Conservation (phyloP, 1,284 basidiomycete genomes). For the Volvariella surrecta region DNA sequence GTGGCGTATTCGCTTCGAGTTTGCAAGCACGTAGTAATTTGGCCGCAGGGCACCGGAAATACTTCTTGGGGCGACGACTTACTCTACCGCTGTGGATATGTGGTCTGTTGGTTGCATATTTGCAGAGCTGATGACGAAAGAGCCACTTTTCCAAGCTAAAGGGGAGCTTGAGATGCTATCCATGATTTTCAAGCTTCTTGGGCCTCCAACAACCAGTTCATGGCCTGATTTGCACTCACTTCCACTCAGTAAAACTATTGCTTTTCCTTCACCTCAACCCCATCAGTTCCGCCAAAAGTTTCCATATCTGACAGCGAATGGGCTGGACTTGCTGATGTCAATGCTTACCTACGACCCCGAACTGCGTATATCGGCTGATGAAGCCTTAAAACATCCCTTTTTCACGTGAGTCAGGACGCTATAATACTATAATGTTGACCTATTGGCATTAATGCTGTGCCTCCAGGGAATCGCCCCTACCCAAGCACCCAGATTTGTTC, state of each 20-base stretch:
- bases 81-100: constrained; percentile 95
- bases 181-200: constrained; percentile 91
- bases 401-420: constrained; percentile 60
- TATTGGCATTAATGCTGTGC: no score
- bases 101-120: constrained; percentile 99
- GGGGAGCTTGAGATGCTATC: constrained; percentile 89
- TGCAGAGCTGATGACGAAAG: constrained; percentile 89
- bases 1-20: constrained; percentile 23
- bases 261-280: constrained; percentile 70
- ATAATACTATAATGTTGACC: constrained; percentile 4
- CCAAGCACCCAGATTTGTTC: constrained; percentile 97
- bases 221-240: constrained; percentile 84
- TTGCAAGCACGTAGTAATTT: constrained; percentile 9
- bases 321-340: constrained; percentile 78
- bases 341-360: constrained; percentile 88
- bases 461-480: constrained; percentile 91
- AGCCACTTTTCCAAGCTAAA: constrained; percentile 94
- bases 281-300: constrained; percentile 72
- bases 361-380: constrained; percentile 77
- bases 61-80: constrained; percentile 84
- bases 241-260: constrained; percentile 75
- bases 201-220: constrained; percentile 74
- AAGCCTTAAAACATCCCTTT: constrained; percentile 86
- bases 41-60: constrained; percentile 89
- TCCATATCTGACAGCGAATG: constrained; percentile 73